Evolutionary conservation across 495 filamentous ascomycete genomes (phyloP), one percentile per base, ranked within the genome.

Genomic region (Pyronema domesticum): DNA sequence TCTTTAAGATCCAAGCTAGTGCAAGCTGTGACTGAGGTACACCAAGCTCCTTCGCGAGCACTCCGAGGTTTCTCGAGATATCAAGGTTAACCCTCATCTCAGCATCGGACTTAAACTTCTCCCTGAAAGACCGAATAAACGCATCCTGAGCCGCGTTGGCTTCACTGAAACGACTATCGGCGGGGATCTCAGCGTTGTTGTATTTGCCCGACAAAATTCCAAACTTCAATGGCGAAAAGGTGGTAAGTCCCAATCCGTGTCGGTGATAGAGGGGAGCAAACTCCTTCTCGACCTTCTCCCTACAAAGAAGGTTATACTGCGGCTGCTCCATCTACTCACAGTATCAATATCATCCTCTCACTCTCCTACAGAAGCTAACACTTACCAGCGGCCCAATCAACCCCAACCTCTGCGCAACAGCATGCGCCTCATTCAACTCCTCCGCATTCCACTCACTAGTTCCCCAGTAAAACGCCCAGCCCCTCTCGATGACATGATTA

Each of bases 401-500:
- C 17, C 80, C 76, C 37, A 91, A 72, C 55, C 71, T 73, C 56
- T 86, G 81, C 11, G 87, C 87, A 37, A 84, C 69, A 42, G 78
- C 72, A 71, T 80, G 86, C 6, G 87, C 87, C 55, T 81, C 73
- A 7, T 77, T 74, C 62, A 94, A 89, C 70, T 94, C 84, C 50
- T 77, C 78, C 7, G 86, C 85, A 54, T 73, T 74, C 87, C 86
- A 93, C 71, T 89, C 85, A 0, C 81, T 85, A 0, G 87, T 93
- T 35, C 87, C 87, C 87, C 86, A 94, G 74, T 93, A 91, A 65
- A 91, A 81, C 18, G 82, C 80, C 70, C 86, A 82, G 42, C 85
- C 82, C 45, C 75, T 75, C 66, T 80, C 72, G 59, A 94, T 86
- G 34, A 82, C 68, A 64, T 85, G 76, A 68, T 89, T 89, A 73